Base-by-base conservation (phyloP, 2,329 filamentous ascomycete genomes). In the Botrytis medusae region DNA sequence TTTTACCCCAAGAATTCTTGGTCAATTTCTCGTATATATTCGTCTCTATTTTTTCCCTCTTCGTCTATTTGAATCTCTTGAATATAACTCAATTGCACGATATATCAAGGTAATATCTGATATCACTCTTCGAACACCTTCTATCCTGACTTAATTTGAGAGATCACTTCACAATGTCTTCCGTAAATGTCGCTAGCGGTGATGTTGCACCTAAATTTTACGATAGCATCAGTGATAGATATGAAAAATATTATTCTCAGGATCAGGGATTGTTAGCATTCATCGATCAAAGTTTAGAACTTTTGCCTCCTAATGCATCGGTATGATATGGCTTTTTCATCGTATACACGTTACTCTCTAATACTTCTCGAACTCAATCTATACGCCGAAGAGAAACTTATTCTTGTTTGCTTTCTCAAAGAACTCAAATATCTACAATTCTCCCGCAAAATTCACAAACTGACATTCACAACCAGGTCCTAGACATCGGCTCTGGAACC, bases 251-350 rank as follows among this genome's bases (percentile, higher is more conserved):
- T 20, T 68, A 10, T 20, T 2, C 16, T 8, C 48, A 57, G 6
- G 10, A 68, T 68, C 48, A 48, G 29, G 65, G 65, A 18, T 42
- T 68, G 20, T 57, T 57, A n/a, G 37, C n/a, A 2, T 68, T 68
- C 5, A 57, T 68, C 1, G 16, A 16, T 22, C 10, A 37, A n/a
- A 68, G 65, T 57, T 18, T 68, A 9, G 48, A 68, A 2, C 4
- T 29, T 14, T 4, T 67, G 20, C 25, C 46, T 14, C 16, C 46
- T 20, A 5, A 68, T 68, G 64, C 64, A 2, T 22, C 48, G 46
- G 64, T 68, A 42, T 29, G 64, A 20, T 51, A 51, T n/a, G 14
- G 18, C 20, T 12, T 14, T 64, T 64, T 46, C 10, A 2, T 46
- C 25, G 7, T 18, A 9, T n/a, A 62, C 42, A 44, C 14, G 16